Percentiles rank a stretch among this genome's conserved stretches.
These are phyloP conservation scores for Nannochloropsis oceanica DNA, from an alignment of 108 stramenopile species.

Conservation along the genomic window DNA sequence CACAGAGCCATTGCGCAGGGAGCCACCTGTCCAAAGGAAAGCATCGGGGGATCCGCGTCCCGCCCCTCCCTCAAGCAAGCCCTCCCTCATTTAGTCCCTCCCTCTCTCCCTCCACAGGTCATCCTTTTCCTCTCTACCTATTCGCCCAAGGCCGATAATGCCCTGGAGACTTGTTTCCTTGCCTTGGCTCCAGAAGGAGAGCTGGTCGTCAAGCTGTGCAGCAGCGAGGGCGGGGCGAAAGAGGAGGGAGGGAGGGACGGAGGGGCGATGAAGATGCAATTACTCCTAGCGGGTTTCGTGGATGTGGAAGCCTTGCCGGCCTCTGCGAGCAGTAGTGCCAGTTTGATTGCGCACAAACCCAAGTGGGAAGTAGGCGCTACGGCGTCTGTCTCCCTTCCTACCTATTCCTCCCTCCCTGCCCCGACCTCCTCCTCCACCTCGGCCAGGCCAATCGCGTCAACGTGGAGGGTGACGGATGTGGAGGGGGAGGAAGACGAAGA, in stretches of 20 bases:
- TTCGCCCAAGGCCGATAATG: background rate
- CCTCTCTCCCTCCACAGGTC: background rate
- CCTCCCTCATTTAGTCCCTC: too few relatives aligned
- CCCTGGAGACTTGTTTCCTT: background rate
- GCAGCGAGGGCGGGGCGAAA: background rate
- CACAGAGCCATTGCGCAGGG: too few relatives aligned
- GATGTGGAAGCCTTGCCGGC: background rate
- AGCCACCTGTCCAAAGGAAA: too few relatives aligned
- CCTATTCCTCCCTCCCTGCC: background rate
- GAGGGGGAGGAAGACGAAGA: background rate
- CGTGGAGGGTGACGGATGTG: background rate
- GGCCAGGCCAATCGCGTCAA: background rate
- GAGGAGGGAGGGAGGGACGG: background rate
- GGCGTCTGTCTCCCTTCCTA: background rate
- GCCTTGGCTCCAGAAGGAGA: background rate
- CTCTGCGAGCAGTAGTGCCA: background rate
- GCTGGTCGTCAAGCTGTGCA: background rate
- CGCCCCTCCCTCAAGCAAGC: too few relatives aligned
- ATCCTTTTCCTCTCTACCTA: background rate
- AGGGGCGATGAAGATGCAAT: background rate
- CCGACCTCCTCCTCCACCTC: background rate
- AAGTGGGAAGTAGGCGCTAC: background rate
- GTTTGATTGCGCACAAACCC: background rate
- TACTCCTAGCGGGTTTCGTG: background rate
- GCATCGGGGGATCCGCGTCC: too few relatives aligned